Evolutionary conservation across 441 rosid genomes (phyloP).

Genomic region (Pelargonium citronellum): DNA sequence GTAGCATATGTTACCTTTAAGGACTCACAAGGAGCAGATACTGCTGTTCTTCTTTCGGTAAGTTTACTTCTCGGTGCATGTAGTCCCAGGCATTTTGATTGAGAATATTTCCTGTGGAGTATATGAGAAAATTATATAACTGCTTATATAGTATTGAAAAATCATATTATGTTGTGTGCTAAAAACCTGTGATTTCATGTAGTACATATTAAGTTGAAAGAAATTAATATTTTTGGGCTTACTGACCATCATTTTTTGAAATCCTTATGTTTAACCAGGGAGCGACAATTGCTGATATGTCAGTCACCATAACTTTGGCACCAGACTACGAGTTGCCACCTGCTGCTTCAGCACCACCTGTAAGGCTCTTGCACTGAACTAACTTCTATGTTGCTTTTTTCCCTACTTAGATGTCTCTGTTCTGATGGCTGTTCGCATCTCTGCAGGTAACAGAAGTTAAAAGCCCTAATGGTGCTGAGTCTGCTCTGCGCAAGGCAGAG

Average conservation of each 20-base stretch:
- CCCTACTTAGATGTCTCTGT: constrained; percentile 1
- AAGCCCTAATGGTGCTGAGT: constrained; percentile 37
- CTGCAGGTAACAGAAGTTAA: constrained; percentile 42
- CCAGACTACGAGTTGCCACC: constrained; percentile 70
- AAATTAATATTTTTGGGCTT: too few species aligned
- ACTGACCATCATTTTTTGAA: neutral
- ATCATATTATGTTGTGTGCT: neutral
- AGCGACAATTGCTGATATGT: constrained; percentile 69
- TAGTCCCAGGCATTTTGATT: neutral
- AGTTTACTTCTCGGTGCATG: constrained; percentile 9
- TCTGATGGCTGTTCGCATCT: constrained; percentile 14
- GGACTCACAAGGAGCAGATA: constrained; percentile 83
- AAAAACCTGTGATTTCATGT: too few species aligned
- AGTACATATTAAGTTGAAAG: too few species aligned
- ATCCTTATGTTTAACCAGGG: constrained; percentile 49
- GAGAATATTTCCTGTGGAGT: too few species aligned
- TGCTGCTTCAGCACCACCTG: constrained; percentile 33
- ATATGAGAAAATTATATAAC: too few species aligned
- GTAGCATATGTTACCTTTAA: constrained; percentile 75
- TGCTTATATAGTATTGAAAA: neutral
- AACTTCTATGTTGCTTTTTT: neutral
- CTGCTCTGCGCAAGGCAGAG: constrained; percentile 71
- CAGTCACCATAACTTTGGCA: constrained; percentile 53
- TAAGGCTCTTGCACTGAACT: too few species aligned
- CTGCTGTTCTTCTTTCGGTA: constrained; percentile 84